Conservation (phyloP, 495 filamentous ascomycete species). For the Hypoxylon perforatum region DNA sequence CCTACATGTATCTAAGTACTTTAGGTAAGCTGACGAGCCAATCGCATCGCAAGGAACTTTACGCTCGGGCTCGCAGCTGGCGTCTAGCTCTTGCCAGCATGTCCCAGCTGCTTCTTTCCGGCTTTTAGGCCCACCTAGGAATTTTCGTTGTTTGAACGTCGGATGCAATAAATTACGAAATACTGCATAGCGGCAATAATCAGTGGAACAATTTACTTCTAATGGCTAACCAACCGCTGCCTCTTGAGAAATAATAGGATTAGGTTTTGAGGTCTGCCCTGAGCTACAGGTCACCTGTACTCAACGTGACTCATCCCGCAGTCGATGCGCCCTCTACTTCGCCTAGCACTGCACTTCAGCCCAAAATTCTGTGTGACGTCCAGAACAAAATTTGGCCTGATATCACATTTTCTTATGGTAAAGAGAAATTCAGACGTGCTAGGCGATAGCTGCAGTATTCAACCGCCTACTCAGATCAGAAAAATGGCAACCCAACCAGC, state of each 20-base stretch:
- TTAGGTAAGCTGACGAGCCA: conserved; percentile 11
- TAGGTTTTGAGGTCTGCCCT: not conserved
- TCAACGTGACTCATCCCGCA: conserved; percentile 27
- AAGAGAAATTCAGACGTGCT: conserved; percentile 43
- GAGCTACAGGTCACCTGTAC: conserved; percentile 4
- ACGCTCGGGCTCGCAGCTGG: too few relatives aligned
- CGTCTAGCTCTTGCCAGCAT: too few relatives aligned
- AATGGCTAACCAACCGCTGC: not conserved
- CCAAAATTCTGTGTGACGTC: not conserved
- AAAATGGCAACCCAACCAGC: conserved; percentile 43
- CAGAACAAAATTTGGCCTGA: conserved; percentile 4
- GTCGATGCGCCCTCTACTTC: conserved; percentile 28
- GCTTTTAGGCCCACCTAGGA: not conserved
- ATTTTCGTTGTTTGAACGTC: not conserved
- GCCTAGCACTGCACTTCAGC: not conserved
- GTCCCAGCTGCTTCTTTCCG: not conserved
- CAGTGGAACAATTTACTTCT: not conserved
- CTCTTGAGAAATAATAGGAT: not conserved
- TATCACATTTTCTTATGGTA: conserved; percentile 30
- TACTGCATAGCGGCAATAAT: not conserved
- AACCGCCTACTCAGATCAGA: conserved; percentile 31
- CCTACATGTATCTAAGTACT: too few relatives aligned
- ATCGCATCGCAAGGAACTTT: not conserved
- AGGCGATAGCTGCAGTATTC: conserved; percentile 20
- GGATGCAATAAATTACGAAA: not conserved